phyloP scores from a whole-genome alignment of 129 eudicot species.

The Flaveria sonorensis region DNA sequence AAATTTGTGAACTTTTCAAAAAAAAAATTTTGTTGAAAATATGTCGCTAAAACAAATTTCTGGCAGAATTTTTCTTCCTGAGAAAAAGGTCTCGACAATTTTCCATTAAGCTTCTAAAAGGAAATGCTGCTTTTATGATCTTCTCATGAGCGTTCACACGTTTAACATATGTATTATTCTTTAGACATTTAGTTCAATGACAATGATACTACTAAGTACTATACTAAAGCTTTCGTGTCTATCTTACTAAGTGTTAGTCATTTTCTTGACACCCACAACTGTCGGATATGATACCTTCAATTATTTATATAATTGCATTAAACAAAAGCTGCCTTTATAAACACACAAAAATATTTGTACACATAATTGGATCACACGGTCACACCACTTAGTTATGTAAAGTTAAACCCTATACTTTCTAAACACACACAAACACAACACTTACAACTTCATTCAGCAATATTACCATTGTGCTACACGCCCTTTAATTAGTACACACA shows the following conservation, averaged over 20 bases:
- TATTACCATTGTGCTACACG: too few relatives aligned
- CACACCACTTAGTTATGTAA: neutral
- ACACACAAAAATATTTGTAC: neutral
- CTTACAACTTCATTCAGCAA: neutral
- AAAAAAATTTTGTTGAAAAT: too few relatives aligned
- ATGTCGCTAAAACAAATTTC: too few relatives aligned
- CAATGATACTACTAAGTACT: neutral
- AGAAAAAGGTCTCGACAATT: too few relatives aligned
- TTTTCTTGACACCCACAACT: slow-evolving; percentile 1
- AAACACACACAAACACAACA: neutral
- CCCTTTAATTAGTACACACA: too few relatives aligned
- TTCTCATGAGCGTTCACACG: neutral
- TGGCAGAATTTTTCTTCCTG: too few relatives aligned
- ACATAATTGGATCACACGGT: too few relatives aligned
- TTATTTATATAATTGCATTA: neutral
- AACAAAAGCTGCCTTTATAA: neutral
- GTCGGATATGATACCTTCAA: neutral
- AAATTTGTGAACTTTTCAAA: too few relatives aligned
- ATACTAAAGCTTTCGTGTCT: neutral
- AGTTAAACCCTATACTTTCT: neutral
- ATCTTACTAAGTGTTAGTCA: neutral
- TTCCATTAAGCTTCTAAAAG: too few relatives aligned
- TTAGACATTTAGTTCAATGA: neutral
- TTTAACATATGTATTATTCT: neutral
- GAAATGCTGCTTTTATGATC: neutral